Evolutionary conservation across 1,139 yeast genomes (phyloP), one percentile per base, ranked within the genome.

Genomic region (Entelexis paramagnoliae): DNA sequence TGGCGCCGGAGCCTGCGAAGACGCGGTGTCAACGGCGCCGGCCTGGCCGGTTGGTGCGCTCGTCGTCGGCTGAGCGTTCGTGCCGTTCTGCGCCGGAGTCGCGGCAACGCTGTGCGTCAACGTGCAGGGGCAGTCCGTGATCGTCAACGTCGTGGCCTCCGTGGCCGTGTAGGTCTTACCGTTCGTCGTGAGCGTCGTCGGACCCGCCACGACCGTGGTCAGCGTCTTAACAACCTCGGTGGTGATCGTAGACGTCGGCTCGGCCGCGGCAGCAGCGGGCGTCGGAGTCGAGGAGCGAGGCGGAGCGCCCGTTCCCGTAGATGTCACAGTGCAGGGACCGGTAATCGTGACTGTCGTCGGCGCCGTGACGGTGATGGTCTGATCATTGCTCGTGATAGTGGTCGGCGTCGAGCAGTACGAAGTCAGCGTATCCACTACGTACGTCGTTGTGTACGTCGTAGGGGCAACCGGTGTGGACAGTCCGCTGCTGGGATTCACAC

Each of bases 101-200:
- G 47, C 30, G 11, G 44, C n/a, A 16, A 14, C 34, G 10, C 38
- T 53, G 20, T 43, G 42, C 30, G 51, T 49, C 29, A 42, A 17
- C n/a, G 84, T 57, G 72, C 87, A 81, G 42, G 73, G 72, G 66
- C 73, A 70, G 66, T 70, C 67, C 56, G 73, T 70, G 65, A 71
- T 63, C 60, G 75, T 72, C 54, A 72, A 58, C 52, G 73, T 70
- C 57, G 72, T 69, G 56, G 75, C 68, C 57, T 56, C 66, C 53
- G 74, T 65, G 58, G 69, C 73, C 51, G 71, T 66, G 64, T 64
- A 65, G 56, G 73, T 70, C 56, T 59, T 51, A 63, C 62, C 64
- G 60, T 64, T 64, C 62, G 66, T 66, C 45, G 65, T 63, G 53
- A 69, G 49, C 56, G 68, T 63, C 61, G 75, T 71, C 49, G 74